Evolutionary conservation across 2,329 filamentous ascomycete genomes (phyloP).

Genomic region (Stemphylium beticola): DNA sequence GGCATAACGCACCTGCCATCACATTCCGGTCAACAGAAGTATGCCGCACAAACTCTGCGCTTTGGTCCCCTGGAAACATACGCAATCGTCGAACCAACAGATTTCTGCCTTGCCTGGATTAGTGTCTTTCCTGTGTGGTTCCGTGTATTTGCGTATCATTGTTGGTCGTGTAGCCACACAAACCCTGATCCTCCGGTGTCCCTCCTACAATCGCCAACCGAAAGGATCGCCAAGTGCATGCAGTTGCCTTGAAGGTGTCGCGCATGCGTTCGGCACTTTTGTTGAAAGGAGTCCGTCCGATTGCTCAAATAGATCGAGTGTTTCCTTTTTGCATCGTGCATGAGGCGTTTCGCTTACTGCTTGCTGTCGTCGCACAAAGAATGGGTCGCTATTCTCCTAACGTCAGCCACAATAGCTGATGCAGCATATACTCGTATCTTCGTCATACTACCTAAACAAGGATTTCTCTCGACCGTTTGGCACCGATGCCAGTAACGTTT

Average conservation of each 20-base stretch:
- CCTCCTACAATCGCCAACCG: not conserved
- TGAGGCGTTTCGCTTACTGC: slow-evolving; percentile 6
- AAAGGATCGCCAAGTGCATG: not conserved
- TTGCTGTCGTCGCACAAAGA: slow-evolving; percentile 2
- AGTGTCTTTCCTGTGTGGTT: not conserved
- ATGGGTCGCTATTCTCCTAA: slow-evolving; percentile 5
- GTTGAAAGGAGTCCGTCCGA: slow-evolving; percentile 3
- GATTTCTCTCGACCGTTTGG: not conserved
- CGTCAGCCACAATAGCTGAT: slow-evolving; percentile 10
- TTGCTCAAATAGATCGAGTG: slow-evolving; percentile 5
- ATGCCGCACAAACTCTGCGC: not conserved
- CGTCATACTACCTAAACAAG: not conserved
- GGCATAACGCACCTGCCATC: not conserved
- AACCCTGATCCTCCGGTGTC: not conserved
- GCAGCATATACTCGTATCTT: slow-evolving; percentile 8
- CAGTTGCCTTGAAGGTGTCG: not conserved
- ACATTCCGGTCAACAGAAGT: slow-evolving; percentile 6
- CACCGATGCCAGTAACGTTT: slow-evolving; percentile 6
- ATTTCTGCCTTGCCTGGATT: not conserved
- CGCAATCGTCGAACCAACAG: not conserved
- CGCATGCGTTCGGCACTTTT: slow-evolving; percentile 1
- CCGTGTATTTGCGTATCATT: not conserved
- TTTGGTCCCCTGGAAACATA: not conserved
- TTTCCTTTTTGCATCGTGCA: slow-evolving; percentile 4
- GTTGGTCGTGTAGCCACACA: not conserved